These are phyloP conservation scores for Aspergillus sp. DNA, from an alignment of 2,329 filamentous ascomycete species.

Conservation along the genomic window DNA sequence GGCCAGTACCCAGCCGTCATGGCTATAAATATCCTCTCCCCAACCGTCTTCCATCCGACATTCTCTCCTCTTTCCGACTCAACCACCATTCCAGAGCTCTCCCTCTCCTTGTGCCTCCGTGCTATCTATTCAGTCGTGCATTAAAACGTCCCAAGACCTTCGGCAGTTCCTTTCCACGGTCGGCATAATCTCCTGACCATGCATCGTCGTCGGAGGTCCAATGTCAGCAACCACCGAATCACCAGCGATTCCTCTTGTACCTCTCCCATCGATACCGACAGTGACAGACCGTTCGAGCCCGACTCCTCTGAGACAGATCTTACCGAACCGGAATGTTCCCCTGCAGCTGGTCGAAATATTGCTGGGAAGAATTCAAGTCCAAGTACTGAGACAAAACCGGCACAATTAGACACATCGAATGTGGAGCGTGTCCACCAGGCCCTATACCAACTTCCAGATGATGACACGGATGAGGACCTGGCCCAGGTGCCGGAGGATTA, in stretches of 20 bases:
- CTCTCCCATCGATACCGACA: not conserved
- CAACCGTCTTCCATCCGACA: not conserved
- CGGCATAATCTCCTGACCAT: conserved; percentile 6
- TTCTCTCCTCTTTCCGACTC: not conserved
- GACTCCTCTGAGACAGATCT: not conserved
- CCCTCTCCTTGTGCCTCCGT: not conserved
- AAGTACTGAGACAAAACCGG: not conserved
- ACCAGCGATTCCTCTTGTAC: not conserved
- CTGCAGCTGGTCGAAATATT: not conserved
- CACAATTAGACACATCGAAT: conserved; percentile 1
- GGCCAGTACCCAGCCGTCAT: not conserved
- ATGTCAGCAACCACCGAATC: too few species aligned
- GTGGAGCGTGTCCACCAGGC: conserved; percentile 7
- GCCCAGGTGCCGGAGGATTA: conserved; percentile 21
- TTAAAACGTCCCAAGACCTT: not conserved
- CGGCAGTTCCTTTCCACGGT: not conserved
- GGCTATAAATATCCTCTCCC: not conserved
- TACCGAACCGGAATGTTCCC: not conserved
- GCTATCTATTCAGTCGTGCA: too few species aligned
- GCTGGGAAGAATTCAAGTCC: not conserved
- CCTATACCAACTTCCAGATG: conserved; percentile 15
- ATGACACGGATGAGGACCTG: conserved; percentile 23
- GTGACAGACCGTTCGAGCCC: not conserved
- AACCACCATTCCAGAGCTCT: not conserved
- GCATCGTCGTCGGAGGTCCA: conserved; percentile 24